Conservation (phyloP, 768 basidiomycete species). For the Paxillus involutus region DNA sequence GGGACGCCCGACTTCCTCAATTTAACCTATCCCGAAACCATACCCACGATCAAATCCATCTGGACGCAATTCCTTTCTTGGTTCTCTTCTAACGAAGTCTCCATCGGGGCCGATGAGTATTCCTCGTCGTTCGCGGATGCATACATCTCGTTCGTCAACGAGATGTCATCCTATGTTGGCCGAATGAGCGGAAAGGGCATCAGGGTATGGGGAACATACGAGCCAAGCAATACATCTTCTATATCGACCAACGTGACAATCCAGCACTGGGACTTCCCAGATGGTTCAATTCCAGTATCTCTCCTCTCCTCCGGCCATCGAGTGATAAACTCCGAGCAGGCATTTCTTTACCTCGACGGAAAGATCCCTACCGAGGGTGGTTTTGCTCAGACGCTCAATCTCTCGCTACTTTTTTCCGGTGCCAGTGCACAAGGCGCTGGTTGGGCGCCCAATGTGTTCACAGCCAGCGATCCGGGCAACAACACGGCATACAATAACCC, state of each 20-base stretch:
- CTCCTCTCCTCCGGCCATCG: conserved; percentile 35
- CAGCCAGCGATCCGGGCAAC: conserved; percentile 26
- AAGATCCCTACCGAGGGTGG: conserved; percentile 33
- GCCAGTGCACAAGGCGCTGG: conserved; percentile 26
- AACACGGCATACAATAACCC: conserved; percentile 30
- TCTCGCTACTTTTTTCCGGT: conserved; percentile 32
- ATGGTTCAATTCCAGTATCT: conserved; percentile 31
- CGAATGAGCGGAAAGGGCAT: conserved; percentile 35
- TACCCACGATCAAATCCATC: conserved; percentile 41
- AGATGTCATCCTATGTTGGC: conserved; percentile 39
- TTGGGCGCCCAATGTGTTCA: conserved; percentile 39
- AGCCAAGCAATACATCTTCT: conserved; percentile 35
- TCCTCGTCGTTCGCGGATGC: conserved; percentile 35
- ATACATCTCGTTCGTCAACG: conserved; percentile 43
- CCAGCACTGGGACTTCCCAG: conserved; percentile 44
- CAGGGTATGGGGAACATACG: conserved; percentile 43
- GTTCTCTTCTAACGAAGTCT: conserved; percentile 40
- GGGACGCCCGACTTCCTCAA: conserved; percentile 38
- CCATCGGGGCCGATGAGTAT: conserved; percentile 49
- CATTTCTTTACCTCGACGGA: conserved; percentile 38
- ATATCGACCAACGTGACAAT: conserved; percentile 42
- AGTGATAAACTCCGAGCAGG: conserved; percentile 37
- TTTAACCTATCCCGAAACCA: conserved; percentile 40
- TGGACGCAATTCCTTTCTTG: conserved; percentile 43
- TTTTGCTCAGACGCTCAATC: conserved; percentile 33